These are phyloP conservation scores for Suillus americanus DNA, from an alignment of 768 basidiomycete genomes.

Conservation along the genomic window DNA sequence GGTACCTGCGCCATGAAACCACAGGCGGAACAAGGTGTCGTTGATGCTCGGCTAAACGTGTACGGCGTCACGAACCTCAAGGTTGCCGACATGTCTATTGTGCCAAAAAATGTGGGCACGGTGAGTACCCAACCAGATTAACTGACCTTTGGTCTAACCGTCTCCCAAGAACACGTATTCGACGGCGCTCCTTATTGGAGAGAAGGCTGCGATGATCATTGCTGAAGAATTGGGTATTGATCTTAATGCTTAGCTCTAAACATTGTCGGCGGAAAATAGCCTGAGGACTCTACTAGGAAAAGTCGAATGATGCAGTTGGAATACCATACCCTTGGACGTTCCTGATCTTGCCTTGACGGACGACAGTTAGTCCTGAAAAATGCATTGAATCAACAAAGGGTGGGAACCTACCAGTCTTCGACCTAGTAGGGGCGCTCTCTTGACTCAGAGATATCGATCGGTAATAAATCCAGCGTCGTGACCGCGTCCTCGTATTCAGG, in stretches of 20 bases:
- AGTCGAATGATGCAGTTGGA: slow-evolving; percentile 47
- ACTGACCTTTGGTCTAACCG: neutral
- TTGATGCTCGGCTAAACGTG: slow-evolving; percentile 58
- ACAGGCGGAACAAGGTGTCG: slow-evolving; percentile 53
- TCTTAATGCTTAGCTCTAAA: neutral
- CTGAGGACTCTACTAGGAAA: neutral
- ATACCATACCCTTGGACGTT: slow-evolving; percentile 79
- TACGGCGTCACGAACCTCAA: slow-evolving; percentile 44
- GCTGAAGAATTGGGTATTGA: slow-evolving; percentile 44
- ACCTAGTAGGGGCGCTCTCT: no score
- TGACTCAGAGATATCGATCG: no score
- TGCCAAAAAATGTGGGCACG: slow-evolving; percentile 33
- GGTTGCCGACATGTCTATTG: slow-evolving; percentile 32
- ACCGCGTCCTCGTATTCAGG: no score
- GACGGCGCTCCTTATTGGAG: slow-evolving; percentile 44
- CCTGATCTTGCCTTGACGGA: slow-evolving; percentile 72
- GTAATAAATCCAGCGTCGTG: no score
- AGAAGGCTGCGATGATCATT: slow-evolving; percentile 58
- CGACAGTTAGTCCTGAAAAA: slow-evolving; percentile 58
- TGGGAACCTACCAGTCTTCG: no score
- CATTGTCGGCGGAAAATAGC: neutral
- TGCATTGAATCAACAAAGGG: slow-evolving; percentile 2
- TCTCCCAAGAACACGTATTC: slow-evolving; percentile 37
- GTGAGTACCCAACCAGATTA: slow-evolving; percentile 15
- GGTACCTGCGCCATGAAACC: slow-evolving; percentile 68